Base-by-base conservation (phyloP, 2,329 filamentous ascomycete species). In the Scorias spongiosa region DNA sequence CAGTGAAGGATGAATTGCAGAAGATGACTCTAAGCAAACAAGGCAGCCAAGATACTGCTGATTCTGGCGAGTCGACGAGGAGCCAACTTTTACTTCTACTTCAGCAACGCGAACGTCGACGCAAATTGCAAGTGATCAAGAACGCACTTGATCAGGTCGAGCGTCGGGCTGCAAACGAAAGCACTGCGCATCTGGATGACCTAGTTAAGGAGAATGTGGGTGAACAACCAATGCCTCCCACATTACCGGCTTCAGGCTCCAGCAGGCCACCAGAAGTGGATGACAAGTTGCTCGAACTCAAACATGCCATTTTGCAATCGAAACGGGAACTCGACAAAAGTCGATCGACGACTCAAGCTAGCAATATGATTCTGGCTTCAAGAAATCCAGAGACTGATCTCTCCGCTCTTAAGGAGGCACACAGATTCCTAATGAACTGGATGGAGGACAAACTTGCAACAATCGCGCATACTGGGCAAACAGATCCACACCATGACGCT, bases 1-100 rank as follows among this genome's bases (percentile, higher is more conserved):
- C 49, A 7, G 42, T 60, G 17, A 58, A 56, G 42, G 44, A 52
- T 10, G 58, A 59, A 14, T 39, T 60, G 26, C 20, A 42, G 26
- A 17, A 20, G 10, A 28, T 44, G 12, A 15, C 12, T 11, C 11
- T 14, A 11, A 29, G 39, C 18, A 34, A 42, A 12, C n/a, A 26
- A 11, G 17, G 11, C 34, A 14, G 39, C 18, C 10, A 20, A 12
- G 17, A n/a, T 17, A 9, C 15, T 28, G 3, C 14, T n/a, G 8
- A n/a, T n/a, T 8, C 10, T n/a, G 28, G 26, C 26, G 15, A 41
- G 10, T n/a, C 43, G 6, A 29, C 40, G 2, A 34, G 26, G 10
- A 12, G 42, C 2, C 15, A 44, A 14, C 11, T 38, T 17, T 34
- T 40, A 18, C 14, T 18, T 12, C 11, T 40, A 18, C 17, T 40